Evolutionary conservation across 139 green algal genomes (phyloP).

Genomic region (Coelastrella sp.): DNA sequence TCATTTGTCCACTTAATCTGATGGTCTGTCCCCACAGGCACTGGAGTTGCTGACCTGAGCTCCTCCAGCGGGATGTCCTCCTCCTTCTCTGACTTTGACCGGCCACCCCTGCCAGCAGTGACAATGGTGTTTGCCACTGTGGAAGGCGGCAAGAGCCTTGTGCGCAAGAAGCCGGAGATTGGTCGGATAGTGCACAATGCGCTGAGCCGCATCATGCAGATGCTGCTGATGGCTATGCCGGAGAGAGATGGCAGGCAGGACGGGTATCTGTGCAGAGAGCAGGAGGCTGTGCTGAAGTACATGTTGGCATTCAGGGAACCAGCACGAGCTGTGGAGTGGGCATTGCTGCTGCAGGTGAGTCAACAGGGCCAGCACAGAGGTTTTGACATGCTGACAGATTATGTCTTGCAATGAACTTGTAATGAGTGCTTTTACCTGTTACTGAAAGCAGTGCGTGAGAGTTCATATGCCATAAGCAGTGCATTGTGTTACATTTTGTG

Average conservation of each 20-base stretch:
- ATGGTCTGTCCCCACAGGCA: neutral
- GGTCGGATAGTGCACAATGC: neutral
- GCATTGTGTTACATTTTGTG: neutral
- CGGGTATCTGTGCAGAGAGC: constrained; percentile 61
- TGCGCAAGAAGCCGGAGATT: neutral
- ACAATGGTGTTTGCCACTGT: constrained; percentile 35
- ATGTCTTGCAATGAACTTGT: neutral
- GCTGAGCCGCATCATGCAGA: neutral
- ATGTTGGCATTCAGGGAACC: constrained; percentile 58
- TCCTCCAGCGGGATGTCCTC: neutral
- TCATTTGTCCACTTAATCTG: neutral
- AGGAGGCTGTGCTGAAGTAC: constrained; percentile 55
- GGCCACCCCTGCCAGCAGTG: neutral
- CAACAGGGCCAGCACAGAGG: neutral
- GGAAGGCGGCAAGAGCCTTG: constrained; percentile 12
- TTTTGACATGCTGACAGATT: neutral
- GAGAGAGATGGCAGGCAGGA: neutral
- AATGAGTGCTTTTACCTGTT: neutral
- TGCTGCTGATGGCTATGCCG: constrained; percentile 34
- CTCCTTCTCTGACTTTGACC: neutral
- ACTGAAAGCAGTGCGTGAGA: neutral
- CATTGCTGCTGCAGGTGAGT: constrained; percentile 46
- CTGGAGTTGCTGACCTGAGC: constrained; percentile 27
- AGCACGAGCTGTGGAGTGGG: constrained; percentile 55
- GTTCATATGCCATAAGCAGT: neutral